Evolutionary conservation across 805 yeast genomes (phyloP), one percentile per base, ranked within the genome.

Genomic region (Saturnispora dispora): DNA sequence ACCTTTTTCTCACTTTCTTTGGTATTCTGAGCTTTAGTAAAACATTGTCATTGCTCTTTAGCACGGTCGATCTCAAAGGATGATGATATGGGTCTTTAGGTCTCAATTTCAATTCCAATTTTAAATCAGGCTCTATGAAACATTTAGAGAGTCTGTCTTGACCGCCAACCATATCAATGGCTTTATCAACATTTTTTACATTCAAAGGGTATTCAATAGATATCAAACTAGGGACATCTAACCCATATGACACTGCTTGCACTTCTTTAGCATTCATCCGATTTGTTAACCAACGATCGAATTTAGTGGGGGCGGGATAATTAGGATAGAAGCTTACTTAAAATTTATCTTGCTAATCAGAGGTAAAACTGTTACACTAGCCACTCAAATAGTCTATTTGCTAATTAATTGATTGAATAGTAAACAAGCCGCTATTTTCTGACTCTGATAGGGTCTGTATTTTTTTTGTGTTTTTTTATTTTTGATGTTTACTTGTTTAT

Each of bases 131-230:
- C 35, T 64, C 70, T 23, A 74, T 72, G 50, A 77, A 71, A 10
- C 73, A 76, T 47, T 64, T 60, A 8, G 70, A 56, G 18, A 79
- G 68, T 48, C 67, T 66, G 9, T 68, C 65, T 27, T 64, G 65
- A 0, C 91, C 93, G 7, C 93, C 93, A 49, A 85, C 76, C 80
- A 84, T 78, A 5, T 66, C 64, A 10, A 89, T 65, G 0, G 96
- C 96, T 46, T 72, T 75, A 18, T 73, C 75, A 0, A 77, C 68
- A 61, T 89, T 75, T 37, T 74, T 72, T 7, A 90, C 90, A 17
- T 75, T 72, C 30, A 88, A 67, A 0, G 97, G 97, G 53, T 85
- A 74, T 61, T 90, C 97, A 17, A 90, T 76, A 2, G 90, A 77
- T 4, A 85, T 74, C 23, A 81, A 80, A 58, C 82, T 81, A 8